phyloP scores from a whole-genome alignment of 1,284 basidiomycete species.

The Erythrobasidium hasegawianum region DNA sequence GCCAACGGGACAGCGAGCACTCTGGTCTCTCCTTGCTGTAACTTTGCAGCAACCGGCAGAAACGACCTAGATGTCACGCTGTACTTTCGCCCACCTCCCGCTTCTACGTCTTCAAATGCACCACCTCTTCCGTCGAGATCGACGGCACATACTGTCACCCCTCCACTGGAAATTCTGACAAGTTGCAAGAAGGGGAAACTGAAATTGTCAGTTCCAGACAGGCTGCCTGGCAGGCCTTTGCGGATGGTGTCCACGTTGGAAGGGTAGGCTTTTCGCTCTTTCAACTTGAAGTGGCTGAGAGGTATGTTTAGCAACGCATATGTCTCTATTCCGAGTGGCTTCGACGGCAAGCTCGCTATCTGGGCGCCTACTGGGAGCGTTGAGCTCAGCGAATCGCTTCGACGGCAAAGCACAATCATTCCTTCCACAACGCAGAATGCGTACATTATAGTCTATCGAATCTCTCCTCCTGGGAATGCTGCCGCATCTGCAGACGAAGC shows the following conservation, averaged over 20 bases:
- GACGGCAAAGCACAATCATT: constrained; percentile 27
- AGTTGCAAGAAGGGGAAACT: constrained; percentile 29
- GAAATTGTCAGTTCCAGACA: constrained; percentile 19
- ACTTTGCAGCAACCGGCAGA: constrained; percentile 3
- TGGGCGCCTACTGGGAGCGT: constrained; percentile 27
- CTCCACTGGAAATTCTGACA: constrained; percentile 22
- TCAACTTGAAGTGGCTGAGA: neutral
- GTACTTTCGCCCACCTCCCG: constrained; percentile 29
- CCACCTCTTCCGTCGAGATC: constrained; percentile 21
- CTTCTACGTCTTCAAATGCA: neutral
- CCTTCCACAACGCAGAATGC: constrained; percentile 23
- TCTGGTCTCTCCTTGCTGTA: constrained; percentile 8
- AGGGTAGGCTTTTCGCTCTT: neutral
- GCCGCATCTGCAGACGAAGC: neutral
- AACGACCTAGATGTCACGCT: constrained; percentile 32
- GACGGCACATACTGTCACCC: constrained; percentile 1
- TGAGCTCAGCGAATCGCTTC: constrained; percentile 20
- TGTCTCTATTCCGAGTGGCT: constrained; percentile 14
- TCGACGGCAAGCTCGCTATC: constrained; percentile 30
- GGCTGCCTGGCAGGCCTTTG: constrained; percentile 19
- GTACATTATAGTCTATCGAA: constrained; percentile 29
- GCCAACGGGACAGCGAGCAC: constrained; percentile 17
- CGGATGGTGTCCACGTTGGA: constrained; percentile 18
- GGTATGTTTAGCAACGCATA: constrained; percentile 20
- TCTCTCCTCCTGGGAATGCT: neutral